A percentile compares a stretch with the other conserved stretches of the same genome.
These are phyloP conservation scores for Pyricularia pennisetigena DNA, from an alignment of 2,329 filamentous ascomycete species.

Conservation along the genomic window DNA sequence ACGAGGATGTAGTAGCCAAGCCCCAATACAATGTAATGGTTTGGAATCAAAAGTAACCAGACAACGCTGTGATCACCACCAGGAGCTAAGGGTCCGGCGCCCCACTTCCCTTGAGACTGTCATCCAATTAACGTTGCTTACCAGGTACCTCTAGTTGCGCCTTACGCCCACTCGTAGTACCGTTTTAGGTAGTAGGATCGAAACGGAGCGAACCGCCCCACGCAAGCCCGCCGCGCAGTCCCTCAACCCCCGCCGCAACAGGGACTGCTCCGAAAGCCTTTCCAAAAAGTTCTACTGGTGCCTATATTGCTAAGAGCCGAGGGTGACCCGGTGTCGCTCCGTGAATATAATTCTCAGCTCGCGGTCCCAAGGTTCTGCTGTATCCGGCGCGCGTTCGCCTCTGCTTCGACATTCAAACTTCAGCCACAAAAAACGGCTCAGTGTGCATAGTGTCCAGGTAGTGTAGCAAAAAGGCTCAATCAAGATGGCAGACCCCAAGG, in stretches of 20 bases:
- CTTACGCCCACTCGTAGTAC: not conserved
- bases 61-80: not conserved
- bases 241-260: not conserved
- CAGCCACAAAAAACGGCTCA: not conserved
- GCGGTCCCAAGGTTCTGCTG: not conserved
- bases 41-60: not conserved
- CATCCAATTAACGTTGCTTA: not conserved
- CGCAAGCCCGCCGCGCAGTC: not conserved
- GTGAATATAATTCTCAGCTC: not conserved
- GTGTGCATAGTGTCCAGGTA: not conserved
- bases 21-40: not conserved
- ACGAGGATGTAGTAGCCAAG: not conserved
- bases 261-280: not conserved
- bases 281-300: not conserved
- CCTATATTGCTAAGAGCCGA: not conserved
- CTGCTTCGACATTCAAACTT: not conserved
- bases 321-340: not conserved
- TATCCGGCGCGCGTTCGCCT: not conserved
- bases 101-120: not conserved
- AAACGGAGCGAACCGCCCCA: not conserved
- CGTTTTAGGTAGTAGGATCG: not conserved
- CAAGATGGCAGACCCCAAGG: slow-evolving; percentile 26
- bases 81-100: not conserved
- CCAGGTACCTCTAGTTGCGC: not conserved
- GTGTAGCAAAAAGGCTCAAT: not conserved